These are phyloP conservation scores for Schizophyllum amplum DNA, from an alignment of 1,284 basidiomycete species.

Conservation along the genomic window DNA sequence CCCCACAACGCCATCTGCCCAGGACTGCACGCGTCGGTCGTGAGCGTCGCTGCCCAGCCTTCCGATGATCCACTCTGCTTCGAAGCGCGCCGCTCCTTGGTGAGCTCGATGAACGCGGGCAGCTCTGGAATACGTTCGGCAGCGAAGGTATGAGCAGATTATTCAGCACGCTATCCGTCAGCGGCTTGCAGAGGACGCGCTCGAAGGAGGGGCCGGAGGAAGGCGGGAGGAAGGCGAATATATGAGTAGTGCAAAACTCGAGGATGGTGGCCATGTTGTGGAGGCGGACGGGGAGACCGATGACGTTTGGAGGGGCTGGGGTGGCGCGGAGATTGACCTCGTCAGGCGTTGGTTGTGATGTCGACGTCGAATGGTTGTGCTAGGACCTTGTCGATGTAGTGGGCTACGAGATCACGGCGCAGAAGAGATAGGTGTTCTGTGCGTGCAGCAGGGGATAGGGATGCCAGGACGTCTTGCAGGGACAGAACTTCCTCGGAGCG, in stretches of 20 bases:
- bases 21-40: constrained; percentile 33
- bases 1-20: constrained; percentile 52
- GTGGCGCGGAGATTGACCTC: constrained; percentile 40
- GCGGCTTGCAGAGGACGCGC: constrained; percentile 47
- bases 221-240: constrained; percentile 50
- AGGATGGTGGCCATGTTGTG: constrained; percentile 44
- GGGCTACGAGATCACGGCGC: constrained; percentile 52
- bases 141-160: constrained; percentile 59
- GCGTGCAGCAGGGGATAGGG: constrained; percentile 48
- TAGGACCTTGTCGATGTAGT: constrained; percentile 53
- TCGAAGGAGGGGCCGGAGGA: constrained; percentile 35
- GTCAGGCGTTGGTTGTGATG: constrained; percentile 22
- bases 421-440: constrained; percentile 48
- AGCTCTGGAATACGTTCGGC: constrained; percentile 54
- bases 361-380: constrained; percentile 40
- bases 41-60: constrained; percentile 37
- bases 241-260: constrained; percentile 43
- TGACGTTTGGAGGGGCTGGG: constrained; percentile 35
- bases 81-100: constrained; percentile 52
- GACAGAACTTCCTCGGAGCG: constrained; percentile 42
- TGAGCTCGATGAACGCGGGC: constrained; percentile 51
- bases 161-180: constrained; percentile 51
- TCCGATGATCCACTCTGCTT: constrained; percentile 43
- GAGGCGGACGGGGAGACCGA: constrained; percentile 33
- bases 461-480: constrained; percentile 48